Percentiles rank a stretch among this genome's conserved stretches.
These are phyloP conservation scores for Hansenula lynferdii DNA, from an alignment of 1,139 yeast species.

Conservation along the genomic window DNA sequence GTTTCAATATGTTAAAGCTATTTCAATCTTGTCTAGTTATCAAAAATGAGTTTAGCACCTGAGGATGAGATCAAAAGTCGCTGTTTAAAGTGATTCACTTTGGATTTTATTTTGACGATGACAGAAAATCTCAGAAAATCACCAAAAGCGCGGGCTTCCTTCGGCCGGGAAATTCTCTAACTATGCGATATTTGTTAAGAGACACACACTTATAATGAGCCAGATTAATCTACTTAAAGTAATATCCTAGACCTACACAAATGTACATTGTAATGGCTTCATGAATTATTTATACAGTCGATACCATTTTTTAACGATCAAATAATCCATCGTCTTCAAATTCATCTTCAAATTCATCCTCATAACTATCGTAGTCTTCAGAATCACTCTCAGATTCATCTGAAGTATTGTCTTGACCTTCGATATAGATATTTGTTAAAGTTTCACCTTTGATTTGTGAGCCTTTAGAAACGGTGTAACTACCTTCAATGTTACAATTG, in stretches of 20 bases:
- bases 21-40: too few species aligned
- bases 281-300: too few species aligned
- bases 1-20: too few species aligned
- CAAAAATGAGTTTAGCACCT: too few species aligned
- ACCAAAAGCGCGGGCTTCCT: neutral
- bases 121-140: neutral
- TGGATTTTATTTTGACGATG: too few species aligned
- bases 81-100: too few species aligned
- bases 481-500: constrained; percentile 83
- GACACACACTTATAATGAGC: neutral
- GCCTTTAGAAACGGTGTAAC: constrained; percentile 56
- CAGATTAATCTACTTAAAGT: too few species aligned
- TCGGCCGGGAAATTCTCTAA: too few species aligned
- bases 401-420: constrained; percentile 36
- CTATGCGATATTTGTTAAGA: neutral
- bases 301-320: constrained; percentile 44
- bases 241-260: too few species aligned
- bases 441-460: constrained; percentile 81
- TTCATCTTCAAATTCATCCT: constrained; percentile 28
- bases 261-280: too few species aligned
- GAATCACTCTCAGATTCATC: constrained; percentile 28
- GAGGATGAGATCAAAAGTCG: too few species aligned
- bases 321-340: constrained; percentile 37
- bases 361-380: constrained; percentile 30
- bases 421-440: constrained; percentile 59